phyloP scores from a whole-genome alignment of 164 flowering plant species.

The Buxus sempervirens region DNA sequence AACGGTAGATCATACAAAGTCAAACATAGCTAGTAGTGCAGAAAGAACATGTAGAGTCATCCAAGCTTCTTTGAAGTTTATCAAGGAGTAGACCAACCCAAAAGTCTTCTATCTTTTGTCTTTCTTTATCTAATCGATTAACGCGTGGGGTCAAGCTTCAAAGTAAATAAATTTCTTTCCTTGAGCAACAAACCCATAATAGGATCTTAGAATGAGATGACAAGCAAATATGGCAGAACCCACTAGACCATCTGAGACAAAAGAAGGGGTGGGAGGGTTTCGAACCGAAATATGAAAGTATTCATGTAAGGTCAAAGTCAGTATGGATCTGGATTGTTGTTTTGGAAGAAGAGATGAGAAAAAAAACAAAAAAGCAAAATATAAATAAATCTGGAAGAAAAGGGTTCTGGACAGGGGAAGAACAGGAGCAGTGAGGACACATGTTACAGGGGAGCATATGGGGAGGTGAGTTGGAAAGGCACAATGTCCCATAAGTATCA shows the following conservation, averaged over 20 bases:
- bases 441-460: slow-evolving; percentile 12
- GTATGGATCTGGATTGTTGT: neutral
- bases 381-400: neutral
- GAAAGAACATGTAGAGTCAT: neutral
- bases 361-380: slow-evolving; percentile 1
- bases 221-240: neutral
- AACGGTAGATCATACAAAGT: neutral
- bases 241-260: neutral
- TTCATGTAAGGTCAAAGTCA: too few relatives aligned
- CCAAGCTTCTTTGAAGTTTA: too few relatives aligned
- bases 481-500: neutral
- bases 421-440: neutral
- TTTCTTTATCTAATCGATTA: neutral
- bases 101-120: slow-evolving; percentile 3
- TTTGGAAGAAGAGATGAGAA: neutral
- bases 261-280: neutral
- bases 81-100: neutral
- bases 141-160: neutral
- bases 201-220: too few relatives aligned
- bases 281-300: too few relatives aligned
- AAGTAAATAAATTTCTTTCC: too few relatives aligned
- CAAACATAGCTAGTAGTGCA: neutral
- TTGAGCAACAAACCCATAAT: neutral
- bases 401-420: neutral
- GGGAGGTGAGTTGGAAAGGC: slow-evolving; percentile 7